Evolutionary conservation across 352 stramenopile genomes (phyloP).

Genomic region (Phytophthora crassamura): DNA sequence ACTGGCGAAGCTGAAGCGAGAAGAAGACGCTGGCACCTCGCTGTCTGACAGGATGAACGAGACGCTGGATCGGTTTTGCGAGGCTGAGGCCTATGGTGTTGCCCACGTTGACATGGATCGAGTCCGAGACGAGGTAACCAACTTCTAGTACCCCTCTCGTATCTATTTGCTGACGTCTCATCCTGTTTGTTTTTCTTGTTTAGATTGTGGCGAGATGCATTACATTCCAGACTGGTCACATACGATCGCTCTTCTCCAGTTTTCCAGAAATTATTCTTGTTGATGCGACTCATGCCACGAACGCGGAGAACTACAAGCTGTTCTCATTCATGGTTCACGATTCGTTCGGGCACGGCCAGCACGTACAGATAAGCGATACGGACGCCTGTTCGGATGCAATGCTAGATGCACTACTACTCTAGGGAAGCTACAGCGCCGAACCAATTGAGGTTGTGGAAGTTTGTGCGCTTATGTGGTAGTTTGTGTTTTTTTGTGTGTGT

Average conservation of each 20-base stretch:
- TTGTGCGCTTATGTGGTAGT: neutral
- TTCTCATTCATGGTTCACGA: slow-evolving; percentile 28
- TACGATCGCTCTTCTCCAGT: neutral
- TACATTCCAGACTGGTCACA: neutral
- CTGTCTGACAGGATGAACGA: neutral
- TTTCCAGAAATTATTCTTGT: neutral
- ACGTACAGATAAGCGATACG: slow-evolving; percentile 6
- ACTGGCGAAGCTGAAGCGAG: neutral
- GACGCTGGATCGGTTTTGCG: neutral
- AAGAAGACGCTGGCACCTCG: neutral
- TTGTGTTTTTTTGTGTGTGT: too few relatives aligned
- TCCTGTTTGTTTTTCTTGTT: neutral
- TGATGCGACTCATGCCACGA: slow-evolving; percentile 15
- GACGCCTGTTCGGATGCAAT: neutral
- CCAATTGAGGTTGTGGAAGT: neutral
- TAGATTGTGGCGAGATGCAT: neutral
- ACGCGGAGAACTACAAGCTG: slow-evolving; percentile 13
- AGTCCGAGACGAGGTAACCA: neutral
- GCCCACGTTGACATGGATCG: neutral
- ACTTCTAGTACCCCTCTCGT: too few relatives aligned
- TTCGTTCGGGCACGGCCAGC: neutral
- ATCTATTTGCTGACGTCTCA: too few relatives aligned
- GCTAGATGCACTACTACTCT: neutral
- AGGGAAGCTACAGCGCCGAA: too few relatives aligned
- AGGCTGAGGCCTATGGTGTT: neutral